phyloP scores from a whole-genome alignment of 2,329 filamentous ascomycete species.

The Fusarium redolens region DNA sequence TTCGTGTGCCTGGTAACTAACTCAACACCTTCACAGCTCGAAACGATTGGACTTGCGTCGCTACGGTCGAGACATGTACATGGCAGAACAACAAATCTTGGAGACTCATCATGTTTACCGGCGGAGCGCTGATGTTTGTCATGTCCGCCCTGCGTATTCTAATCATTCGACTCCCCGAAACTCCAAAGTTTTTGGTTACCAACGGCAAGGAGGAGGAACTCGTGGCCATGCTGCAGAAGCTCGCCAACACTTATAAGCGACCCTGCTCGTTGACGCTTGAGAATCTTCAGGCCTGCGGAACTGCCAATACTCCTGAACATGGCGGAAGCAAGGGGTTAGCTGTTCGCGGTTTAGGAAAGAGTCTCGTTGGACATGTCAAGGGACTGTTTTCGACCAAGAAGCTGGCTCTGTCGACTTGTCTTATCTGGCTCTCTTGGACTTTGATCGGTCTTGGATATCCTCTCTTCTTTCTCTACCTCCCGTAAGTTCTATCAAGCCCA shows the following conservation, averaged over 20 bases:
- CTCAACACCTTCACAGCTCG: neutral
- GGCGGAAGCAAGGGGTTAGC: neutral
- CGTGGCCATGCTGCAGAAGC: neutral
- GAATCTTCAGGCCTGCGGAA: neutral
- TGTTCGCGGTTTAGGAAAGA: neutral
- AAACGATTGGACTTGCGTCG: constrained; percentile 10
- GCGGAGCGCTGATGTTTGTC: constrained; percentile 3
- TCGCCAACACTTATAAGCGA: neutral
- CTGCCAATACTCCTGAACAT: neutral
- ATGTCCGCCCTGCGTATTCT: constrained; percentile 1
- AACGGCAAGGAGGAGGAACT: neutral
- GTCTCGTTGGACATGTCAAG: neutral
- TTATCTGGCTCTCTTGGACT: constrained; percentile 36
- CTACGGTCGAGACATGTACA: neutral
- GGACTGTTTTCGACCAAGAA: constrained; percentile 2
- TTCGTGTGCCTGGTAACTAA: too few relatives aligned
- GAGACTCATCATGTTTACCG: constrained; percentile 11
- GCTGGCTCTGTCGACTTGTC: neutral
- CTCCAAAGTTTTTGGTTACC: neutral
- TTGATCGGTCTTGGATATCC: constrained; percentile 79
- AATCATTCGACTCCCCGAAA: neutral
- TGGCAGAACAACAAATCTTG: neutral
- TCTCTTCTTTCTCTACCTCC: constrained; percentile 79
- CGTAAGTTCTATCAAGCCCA: constrained; percentile 50
- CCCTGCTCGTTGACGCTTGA: neutral